phyloP scores from a whole-genome alignment of 2,329 filamentous ascomycete genomes.

The Beauveria rudraprayagi region DNA sequence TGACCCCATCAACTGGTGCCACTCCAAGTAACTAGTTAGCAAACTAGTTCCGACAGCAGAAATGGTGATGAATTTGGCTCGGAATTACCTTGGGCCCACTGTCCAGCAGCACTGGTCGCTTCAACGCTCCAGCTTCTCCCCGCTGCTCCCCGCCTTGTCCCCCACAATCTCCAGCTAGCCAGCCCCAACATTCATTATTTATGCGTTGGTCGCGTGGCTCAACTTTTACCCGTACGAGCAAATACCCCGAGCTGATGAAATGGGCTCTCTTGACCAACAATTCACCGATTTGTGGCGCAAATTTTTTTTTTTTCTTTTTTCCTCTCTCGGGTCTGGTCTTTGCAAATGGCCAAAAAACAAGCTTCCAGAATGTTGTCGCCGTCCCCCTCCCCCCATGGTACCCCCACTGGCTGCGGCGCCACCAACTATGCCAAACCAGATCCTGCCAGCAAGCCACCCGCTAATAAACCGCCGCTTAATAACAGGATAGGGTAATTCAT shows the following conservation, averaged over 20 bases:
- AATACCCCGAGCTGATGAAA: not conserved
- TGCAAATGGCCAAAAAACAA: not conserved
- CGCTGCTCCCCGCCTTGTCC: not conserved
- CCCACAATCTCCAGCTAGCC: conserved; percentile 6
- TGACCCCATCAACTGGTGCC: no score
- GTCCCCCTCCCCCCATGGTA: not conserved
- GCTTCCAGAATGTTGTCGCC: not conserved
- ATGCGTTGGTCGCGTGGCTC: not conserved
- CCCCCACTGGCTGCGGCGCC: not conserved
- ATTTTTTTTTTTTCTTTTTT: not conserved
- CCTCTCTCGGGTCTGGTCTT: not conserved
- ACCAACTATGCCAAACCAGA: not conserved
- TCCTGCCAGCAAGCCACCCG: not conserved
- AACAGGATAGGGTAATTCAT: not conserved
- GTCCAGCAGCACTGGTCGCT: not conserved
- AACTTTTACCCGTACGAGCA: not conserved
- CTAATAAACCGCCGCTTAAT: not conserved
- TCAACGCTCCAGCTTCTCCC: not conserved
- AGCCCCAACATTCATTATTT: not conserved
- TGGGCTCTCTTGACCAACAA: no score
- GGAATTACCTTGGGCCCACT: no score
- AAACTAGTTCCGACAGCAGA: no score
- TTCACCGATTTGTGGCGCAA: not conserved
- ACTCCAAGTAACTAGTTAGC: no score
- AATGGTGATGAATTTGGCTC: no score